These are phyloP conservation scores for Euphorbia peplus DNA, from an alignment of 345 rosid species.

Conservation along the genomic window DNA sequence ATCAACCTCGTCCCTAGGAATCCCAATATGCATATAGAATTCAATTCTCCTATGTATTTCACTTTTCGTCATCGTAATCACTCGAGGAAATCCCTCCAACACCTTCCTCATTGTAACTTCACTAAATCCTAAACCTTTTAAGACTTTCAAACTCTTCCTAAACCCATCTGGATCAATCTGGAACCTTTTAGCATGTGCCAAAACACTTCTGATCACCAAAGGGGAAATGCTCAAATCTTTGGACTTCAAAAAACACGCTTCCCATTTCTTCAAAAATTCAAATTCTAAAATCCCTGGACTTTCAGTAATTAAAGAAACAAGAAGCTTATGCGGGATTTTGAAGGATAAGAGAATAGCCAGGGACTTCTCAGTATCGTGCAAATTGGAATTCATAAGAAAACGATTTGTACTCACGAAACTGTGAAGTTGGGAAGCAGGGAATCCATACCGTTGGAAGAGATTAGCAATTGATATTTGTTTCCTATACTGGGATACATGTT, in stretches of 20 bases:
- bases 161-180: slow-evolving; percentile 48
- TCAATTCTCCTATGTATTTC: slow-evolving; percentile 47
- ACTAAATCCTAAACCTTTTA: slow-evolving; percentile 62
- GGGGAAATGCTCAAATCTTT: slow-evolving; percentile 31
- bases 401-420: slow-evolving; percentile 42
- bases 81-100: slow-evolving; percentile 52
- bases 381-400: slow-evolving; percentile 39
- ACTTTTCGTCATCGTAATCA: slow-evolving; percentile 38
- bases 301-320: slow-evolving; percentile 48
- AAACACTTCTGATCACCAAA: slow-evolving; percentile 37
- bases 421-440: slow-evolving; percentile 53
- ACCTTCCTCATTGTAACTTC: slow-evolving; percentile 43
- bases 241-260: slow-evolving; percentile 25
- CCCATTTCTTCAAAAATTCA: slow-evolving; percentile 63
- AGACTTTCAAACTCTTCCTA: slow-evolving; percentile 26
- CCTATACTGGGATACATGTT: slow-evolving; percentile 34
- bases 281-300: slow-evolving; percentile 66
- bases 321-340: slow-evolving; percentile 45
- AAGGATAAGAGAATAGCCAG: slow-evolving; percentile 51
- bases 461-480: slow-evolving; percentile 49
- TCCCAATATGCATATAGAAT: slow-evolving; percentile 44
- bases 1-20: slow-evolving; percentile 39
- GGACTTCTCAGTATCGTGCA: slow-evolving; percentile 47
- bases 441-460: slow-evolving; percentile 67
- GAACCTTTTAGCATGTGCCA: slow-evolving; percentile 50